Base-by-base conservation (phyloP, 306 rosid species). In the Lithocarpus polystachyus region DNA sequence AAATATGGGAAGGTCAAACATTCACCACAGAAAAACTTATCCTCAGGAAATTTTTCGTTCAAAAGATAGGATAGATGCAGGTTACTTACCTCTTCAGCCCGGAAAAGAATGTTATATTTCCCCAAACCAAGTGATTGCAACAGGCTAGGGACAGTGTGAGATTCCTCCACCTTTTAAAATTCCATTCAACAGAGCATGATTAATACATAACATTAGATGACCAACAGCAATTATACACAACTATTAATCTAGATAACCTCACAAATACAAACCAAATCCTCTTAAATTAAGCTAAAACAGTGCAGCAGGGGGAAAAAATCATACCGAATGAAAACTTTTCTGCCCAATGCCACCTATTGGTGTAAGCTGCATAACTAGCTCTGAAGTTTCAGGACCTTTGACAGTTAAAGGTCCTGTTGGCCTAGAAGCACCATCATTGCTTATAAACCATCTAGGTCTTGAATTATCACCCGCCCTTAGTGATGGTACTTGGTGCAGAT, bases 81-180 rank as follows among this genome's bases (percentile, higher is more conserved):
- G 40, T 33, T 5, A 67, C 87, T 88, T 83, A 88, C 92, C 81
- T 90, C 94, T 86, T 90, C 94, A 37, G 90, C 90, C 79, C 88
- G 88, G 77, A 90, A 90, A 73, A 5, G 69, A 79, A 90, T 85
- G 37, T 62, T 79, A 83, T 84, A 90, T 70, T 90, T 90, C 48
- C 81, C 89, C 84, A 90, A 77, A 68, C 88, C 88, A 83, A 90
- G 92, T 33, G 86, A 77, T 65, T 81, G 88, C 89, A 90, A 83
- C 72, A 90, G 86, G 72, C 84, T 85, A 79, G 85, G 68, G 68
- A 88, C 92, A 59, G 85, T 83, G 55, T 31, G 75, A 77, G 87
- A 75, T 43, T 77, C 83, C 77, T 72, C 85, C 28, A 78, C 86
- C 92, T 89, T 84, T 48, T 53, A 72, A 40, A 69, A 68, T 29